phyloP scores from a whole-genome alignment of 2,329 filamentous ascomycete genomes.

The Penicillium sp. region DNA sequence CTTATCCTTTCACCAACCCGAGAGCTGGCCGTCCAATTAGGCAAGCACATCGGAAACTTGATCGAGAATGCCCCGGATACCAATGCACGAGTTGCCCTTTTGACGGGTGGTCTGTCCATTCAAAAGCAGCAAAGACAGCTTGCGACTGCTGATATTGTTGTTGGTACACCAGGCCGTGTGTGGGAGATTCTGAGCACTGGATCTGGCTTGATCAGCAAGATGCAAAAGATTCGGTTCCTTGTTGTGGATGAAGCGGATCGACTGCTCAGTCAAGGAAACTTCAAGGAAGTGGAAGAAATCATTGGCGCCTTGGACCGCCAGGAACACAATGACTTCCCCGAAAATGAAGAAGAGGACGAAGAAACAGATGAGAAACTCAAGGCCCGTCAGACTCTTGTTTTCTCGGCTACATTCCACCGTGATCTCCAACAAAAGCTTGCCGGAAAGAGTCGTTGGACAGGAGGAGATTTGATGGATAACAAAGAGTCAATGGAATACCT shows the following conservation, averaged over 20 bases:
- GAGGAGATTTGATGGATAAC: conserved; percentile 64
- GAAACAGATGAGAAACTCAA: conserved; percentile 46
- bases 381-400: conserved; percentile 82
- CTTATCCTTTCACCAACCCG: conserved; percentile 87
- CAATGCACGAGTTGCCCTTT: conserved; percentile 67
- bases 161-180: conserved; percentile 85
- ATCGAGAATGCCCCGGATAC: conserved; percentile 66
- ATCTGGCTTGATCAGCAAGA: conserved; percentile 65
- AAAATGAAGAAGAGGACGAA: conserved; percentile 26
- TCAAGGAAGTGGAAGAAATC: conserved; percentile 91
- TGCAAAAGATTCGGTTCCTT: conserved; percentile 75
- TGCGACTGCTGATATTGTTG: conserved; percentile 82
- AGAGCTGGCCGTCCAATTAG: conserved; percentile 90
- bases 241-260: conserved; percentile 95
- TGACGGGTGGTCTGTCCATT: conserved; percentile 91
- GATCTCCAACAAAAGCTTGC: conserved; percentile 86
- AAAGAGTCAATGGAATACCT: conserved; percentile 90
- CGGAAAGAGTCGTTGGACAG: conserved; percentile 65
- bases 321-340: conserved; percentile 41
- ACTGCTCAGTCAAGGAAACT: conserved; percentile 87
- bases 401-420: conserved; percentile 94
- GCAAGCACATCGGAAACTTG: conserved; percentile 75
- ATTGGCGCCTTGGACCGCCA: conserved; percentile 73
- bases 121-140: conserved; percentile 90
- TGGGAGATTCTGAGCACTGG: conserved; percentile 91